phyloP scores from a whole-genome alignment of 176 grass and related monocot genomes.

The Musa itinerans region DNA sequence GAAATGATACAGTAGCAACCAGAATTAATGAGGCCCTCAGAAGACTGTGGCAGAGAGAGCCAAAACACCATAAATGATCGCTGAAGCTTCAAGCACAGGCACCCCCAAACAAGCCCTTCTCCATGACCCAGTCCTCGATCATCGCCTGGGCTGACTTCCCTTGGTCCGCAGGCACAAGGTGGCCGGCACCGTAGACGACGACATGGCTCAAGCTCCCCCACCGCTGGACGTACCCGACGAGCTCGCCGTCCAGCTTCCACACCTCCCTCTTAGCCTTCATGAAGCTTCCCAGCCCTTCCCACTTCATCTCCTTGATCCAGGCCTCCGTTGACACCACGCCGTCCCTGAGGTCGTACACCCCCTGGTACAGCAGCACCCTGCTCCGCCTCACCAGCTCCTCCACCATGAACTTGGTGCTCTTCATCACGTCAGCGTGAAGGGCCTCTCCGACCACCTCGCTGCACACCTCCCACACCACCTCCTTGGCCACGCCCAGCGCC shows the following conservation, averaged over 20 bases:
- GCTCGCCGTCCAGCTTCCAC: slow-evolving; percentile 28
- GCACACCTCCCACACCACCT: slow-evolving; percentile 28
- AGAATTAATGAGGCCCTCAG: too few relatives aligned
- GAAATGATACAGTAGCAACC: too few relatives aligned
- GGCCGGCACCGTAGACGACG: slow-evolving; percentile 47
- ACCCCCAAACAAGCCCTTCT: slow-evolving; percentile 25
- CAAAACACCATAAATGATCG: too few relatives aligned
- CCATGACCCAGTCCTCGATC: slow-evolving; percentile 71
- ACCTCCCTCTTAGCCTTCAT: slow-evolving; percentile 42
- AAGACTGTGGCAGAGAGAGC: too few relatives aligned
- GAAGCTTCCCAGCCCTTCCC: slow-evolving; percentile 45
- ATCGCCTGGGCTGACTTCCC: slow-evolving; percentile 39
- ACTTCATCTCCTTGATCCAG: slow-evolving; percentile 48
- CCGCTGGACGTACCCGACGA: slow-evolving; percentile 39
- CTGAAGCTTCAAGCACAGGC: background rate
- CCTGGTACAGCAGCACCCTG: slow-evolving; percentile 45
- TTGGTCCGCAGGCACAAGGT: slow-evolving; percentile 46
- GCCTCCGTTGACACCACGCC: slow-evolving; percentile 49
- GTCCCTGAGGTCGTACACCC: slow-evolving; percentile 40
- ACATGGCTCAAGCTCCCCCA: slow-evolving; percentile 31
- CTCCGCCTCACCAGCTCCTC: slow-evolving; percentile 38
- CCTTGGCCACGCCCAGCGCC: slow-evolving; percentile 28
- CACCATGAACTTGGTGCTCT: slow-evolving; percentile 43
- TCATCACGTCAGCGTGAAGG: slow-evolving; percentile 53
- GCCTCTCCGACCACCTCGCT: slow-evolving; percentile 15